Evolutionary conservation across 2,329 filamentous ascomycete species (phyloP).

Genomic region (Fusarium sp.): DNA sequence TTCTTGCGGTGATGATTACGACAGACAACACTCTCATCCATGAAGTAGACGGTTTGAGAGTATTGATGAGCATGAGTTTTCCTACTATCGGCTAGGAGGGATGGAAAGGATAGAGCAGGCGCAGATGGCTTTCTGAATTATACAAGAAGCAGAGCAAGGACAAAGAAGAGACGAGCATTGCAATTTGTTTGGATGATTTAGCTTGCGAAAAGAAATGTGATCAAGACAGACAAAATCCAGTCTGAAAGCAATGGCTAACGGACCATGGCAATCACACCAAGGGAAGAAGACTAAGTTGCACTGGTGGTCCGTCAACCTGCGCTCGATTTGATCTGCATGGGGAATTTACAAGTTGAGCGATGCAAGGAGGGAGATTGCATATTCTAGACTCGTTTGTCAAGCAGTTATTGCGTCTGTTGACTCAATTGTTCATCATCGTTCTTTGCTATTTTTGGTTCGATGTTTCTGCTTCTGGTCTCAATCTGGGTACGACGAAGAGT

Average conservation of each 20-base stretch:
- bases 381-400: slow-evolving; percentile 37
- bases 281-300: not conserved
- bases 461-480: slow-evolving; percentile 25
- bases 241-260: slow-evolving; percentile 17
- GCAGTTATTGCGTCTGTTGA: slow-evolving; percentile 20
- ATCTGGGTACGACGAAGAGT: slow-evolving; percentile 23
- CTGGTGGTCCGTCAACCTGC: not conserved
- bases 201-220: slow-evolving; percentile 16
- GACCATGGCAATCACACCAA: slow-evolving; percentile 7
- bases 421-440: slow-evolving; percentile 26
- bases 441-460: slow-evolving; percentile 21
- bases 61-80: slow-evolving; percentile 26
- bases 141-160: slow-evolving; percentile 20
- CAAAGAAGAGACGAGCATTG: slow-evolving; percentile 18
- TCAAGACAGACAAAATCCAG: slow-evolving; percentile 14
- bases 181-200: slow-evolving; percentile 9
- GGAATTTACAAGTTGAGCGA: slow-evolving; percentile 23
- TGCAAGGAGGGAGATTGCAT: slow-evolving; percentile 5
- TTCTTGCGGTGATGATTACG: slow-evolving; percentile 40
- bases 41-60: slow-evolving; percentile 29
- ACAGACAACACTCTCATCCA: slow-evolving; percentile 39
- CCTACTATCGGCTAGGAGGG: slow-evolving; percentile 16
- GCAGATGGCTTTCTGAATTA: slow-evolving; percentile 36
- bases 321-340: not conserved
- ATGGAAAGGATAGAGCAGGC: slow-evolving; percentile 24